phyloP scores from a whole-genome alignment of 495 filamentous ascomycete species.

The Tuber calosporum region DNA sequence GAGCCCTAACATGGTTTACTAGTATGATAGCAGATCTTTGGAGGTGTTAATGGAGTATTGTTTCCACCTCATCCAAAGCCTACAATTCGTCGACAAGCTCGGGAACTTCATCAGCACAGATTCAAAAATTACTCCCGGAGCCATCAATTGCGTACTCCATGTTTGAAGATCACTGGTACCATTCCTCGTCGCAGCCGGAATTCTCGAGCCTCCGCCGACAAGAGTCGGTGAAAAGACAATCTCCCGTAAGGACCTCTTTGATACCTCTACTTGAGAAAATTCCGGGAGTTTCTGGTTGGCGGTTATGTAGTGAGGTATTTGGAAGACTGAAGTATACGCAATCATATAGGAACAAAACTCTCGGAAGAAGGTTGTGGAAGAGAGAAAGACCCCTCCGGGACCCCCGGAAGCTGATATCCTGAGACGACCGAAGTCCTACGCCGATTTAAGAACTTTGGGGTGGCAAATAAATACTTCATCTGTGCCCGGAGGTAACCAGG shows the following conservation, averaged over 20 bases:
- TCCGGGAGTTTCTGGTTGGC: not conserved
- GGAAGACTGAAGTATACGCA: constrained; percentile 13
- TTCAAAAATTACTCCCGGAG: constrained; percentile 3
- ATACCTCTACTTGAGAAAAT: constrained; percentile 16
- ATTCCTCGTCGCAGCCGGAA: constrained; percentile 35
- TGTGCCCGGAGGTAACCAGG: constrained; percentile 46
- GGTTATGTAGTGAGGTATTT: constrained; percentile 1
- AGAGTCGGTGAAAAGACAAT: constrained; percentile 37
- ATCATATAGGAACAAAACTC: constrained; percentile 39
- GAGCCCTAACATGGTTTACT: no score
- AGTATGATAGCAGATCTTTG: not conserved
- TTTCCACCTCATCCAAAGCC: not conserved
- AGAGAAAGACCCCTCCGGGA: constrained; percentile 51
- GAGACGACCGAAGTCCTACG: constrained; percentile 66
- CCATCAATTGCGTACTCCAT: constrained; percentile 25
- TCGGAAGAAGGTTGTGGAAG: constrained; percentile 43
- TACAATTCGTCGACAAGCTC: not conserved
- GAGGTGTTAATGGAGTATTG: not conserved
- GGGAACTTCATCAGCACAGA: not conserved
- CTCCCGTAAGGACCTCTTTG: constrained; percentile 29
- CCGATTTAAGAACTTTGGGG: constrained; percentile 54
- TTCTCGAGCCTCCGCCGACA: constrained; percentile 24
- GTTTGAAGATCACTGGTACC: constrained; percentile 43
- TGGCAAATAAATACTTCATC: constrained; percentile 50
- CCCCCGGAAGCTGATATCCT: constrained; percentile 49